These are phyloP conservation scores for Wickerhamomyces bisporus DNA, from an alignment of 805 yeast species.

Conservation along the genomic window DNA sequence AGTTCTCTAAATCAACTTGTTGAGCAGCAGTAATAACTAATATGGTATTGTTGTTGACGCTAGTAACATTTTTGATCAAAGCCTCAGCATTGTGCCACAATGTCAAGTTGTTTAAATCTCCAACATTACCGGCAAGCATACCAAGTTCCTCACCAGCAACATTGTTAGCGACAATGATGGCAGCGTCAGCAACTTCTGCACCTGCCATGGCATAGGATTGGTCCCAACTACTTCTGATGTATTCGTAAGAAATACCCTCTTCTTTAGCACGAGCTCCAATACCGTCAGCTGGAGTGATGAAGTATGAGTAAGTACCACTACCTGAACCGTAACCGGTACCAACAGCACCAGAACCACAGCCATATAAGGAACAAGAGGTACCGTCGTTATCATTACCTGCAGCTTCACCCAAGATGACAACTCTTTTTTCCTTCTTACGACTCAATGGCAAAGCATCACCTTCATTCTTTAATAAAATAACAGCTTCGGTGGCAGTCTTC, in stretches of 20 bases:
- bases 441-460: constrained; percentile 39
- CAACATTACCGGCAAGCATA: constrained; percentile 46
- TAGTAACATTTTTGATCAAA: constrained; percentile 40
- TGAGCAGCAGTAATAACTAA: constrained; percentile 53
- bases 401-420: constrained; percentile 54
- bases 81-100: constrained; percentile 53
- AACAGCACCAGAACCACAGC: constrained; percentile 45
- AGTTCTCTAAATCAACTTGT: constrained; percentile 47
- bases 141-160: constrained; percentile 53
- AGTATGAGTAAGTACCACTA: constrained; percentile 44
- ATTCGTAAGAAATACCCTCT: constrained; percentile 37
- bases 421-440: constrained; percentile 35
- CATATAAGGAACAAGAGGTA: constrained; percentile 57
- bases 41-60: constrained; percentile 44
- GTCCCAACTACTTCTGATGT: constrained; percentile 37
- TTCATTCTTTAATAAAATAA: constrained; percentile 53
- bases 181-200: constrained; percentile 41
- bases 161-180: constrained; percentile 47
- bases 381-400: constrained; percentile 46
- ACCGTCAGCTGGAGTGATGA: constrained; percentile 50
- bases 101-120: constrained; percentile 47
- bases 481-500: constrained; percentile 41
- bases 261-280: constrained; percentile 38
- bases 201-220: constrained; percentile 37
- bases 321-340: constrained; percentile 62